phyloP scores from a whole-genome alignment of 306 rosid species.

The Dalbergia oliveri region DNA sequence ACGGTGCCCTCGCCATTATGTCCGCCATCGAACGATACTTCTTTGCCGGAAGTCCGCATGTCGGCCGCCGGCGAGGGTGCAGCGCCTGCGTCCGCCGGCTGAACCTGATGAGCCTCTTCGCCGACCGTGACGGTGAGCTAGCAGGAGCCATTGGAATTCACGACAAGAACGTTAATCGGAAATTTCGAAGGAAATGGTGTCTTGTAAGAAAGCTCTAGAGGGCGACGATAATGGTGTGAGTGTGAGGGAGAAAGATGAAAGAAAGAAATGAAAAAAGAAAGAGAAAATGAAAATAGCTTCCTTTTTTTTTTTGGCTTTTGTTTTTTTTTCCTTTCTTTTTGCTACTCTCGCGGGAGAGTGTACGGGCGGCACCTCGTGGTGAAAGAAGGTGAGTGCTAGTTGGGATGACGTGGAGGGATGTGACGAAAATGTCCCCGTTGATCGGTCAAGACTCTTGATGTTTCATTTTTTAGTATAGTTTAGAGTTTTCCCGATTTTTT shows the following conservation, averaged over 20 bases:
- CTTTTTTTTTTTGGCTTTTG: not conserved
- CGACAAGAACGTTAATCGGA: constrained; percentile 47
- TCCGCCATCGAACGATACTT: constrained; percentile 63
- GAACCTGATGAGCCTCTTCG: constrained; percentile 55
- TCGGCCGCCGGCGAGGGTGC: constrained; percentile 17
- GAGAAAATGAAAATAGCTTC: not conserved
- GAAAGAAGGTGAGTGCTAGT: constrained; percentile 23
- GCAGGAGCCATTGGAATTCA: constrained; percentile 66
- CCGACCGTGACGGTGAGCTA: constrained; percentile 47
- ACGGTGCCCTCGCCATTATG: constrained; percentile 62
- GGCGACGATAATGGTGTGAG: constrained; percentile 52
- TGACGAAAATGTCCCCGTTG: constrained; percentile 1
- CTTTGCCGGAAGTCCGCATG: constrained; percentile 45
- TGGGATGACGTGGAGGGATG: constrained; percentile 49
- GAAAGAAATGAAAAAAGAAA: not conserved
- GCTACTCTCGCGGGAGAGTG: constrained; percentile 47
- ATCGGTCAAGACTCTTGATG: not conserved
- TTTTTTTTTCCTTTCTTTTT: not conserved
- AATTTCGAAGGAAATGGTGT: not conserved
- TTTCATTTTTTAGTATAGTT: not conserved
- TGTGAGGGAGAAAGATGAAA: constrained; percentile 4
- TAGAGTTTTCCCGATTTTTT: not conserved
- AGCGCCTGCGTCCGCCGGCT: constrained; percentile 65
- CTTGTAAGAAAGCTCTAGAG: constrained; percentile 32
- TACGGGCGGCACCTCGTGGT: constrained; percentile 21